Evolutionary conservation across 768 basidiomycete species (phyloP).

Genomic region (Candolleomyces aberdarensis): DNA sequence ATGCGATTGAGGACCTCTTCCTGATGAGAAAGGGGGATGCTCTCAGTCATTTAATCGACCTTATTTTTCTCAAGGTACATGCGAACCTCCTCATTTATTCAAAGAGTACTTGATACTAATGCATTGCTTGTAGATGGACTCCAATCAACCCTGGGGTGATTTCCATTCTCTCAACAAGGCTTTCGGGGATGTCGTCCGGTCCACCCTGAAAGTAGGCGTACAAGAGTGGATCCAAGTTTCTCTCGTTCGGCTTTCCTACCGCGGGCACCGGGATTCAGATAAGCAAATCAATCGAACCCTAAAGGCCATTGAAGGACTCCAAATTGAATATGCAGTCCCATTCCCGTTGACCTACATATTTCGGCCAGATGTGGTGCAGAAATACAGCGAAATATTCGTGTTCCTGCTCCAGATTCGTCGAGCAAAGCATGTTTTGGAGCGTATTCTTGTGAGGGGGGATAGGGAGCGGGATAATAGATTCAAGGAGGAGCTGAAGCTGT

Average conservation of each 20-base stretch:
- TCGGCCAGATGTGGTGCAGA: slow-evolving; percentile 48
- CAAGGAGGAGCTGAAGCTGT: slow-evolving; percentile 55
- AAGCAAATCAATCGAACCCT: slow-evolving; percentile 51
- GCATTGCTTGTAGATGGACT: slow-evolving; percentile 58
- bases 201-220: slow-evolving; percentile 34
- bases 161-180: slow-evolving; percentile 83
- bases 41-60: slow-evolving; percentile 69
- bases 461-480: slow-evolving; percentile 27
- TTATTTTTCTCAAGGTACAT: slow-evolving; percentile 70
- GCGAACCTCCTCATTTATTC: not conserved
- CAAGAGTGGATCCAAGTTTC: slow-evolving; percentile 61
- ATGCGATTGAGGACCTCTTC: slow-evolving; percentile 63
- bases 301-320: slow-evolving; percentile 60
- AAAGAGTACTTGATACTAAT: not conserved
- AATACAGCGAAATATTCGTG: slow-evolving; percentile 65
- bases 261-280: slow-evolving; percentile 47
- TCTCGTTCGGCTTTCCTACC: slow-evolving; percentile 70
- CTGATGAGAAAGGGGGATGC: slow-evolving; percentile 78
- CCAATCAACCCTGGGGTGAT: slow-evolving; percentile 68
- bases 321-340: slow-evolving; percentile 76
- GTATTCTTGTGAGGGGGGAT: slow-evolving; percentile 62
- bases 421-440: slow-evolving; percentile 68
- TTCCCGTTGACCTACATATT: slow-evolving; percentile 83
- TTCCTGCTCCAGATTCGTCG: slow-evolving; percentile 72
- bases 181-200: slow-evolving; percentile 63